Base-by-base conservation (phyloP, 192 early-diverging fungal species). In the Backusella westeae region DNA sequence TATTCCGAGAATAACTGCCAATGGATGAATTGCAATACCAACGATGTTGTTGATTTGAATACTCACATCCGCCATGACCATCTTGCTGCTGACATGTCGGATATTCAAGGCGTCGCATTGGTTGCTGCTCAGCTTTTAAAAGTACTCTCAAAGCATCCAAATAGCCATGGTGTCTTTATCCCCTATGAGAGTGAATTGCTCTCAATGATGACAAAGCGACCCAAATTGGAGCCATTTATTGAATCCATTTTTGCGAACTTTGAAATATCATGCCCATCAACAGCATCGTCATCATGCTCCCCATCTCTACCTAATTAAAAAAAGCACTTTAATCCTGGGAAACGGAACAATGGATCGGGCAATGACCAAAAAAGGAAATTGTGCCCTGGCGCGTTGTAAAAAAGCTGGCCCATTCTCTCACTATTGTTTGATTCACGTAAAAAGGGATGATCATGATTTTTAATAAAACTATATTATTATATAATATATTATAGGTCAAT, bases 171-270 rank as follows among this genome's bases (percentile, higher is more conserved):
- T 14, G 39, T 56, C 5, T 75, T 79, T 23, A 74, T 74, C 53
- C 73, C 78, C 34, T 79, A 79, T 41, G 78, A 79, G 52, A 34
- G 67, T 9, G 78, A 79, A 32, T 75, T 79, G 42, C 23, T 59
- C 7, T 29, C 49, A 5, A 74, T 74, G 42, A 67, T 73, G 29
- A 12, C 39, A 42, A 73, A 79, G 46, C 34, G 67, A 44, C 78
- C 78, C 1, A 73, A 79, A 59, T 38, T 79, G 3, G 15, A 52
- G 17, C 72, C 42, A 4, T 69, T 39, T 71, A 71, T 79, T 46
- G 65, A 69, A 14, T 39, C 72, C 1, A 79, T 79, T 26, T 73
- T 78, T 67, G 38, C 71, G 9, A 78, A 72, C 21, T 77, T 77
- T 74, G n/a, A 39, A 74, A 21, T 74, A 6, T 32, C 52, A 0